Evolutionary conservation across 495 filamentous ascomycete species (phyloP).

Genomic region (Thermothielavioides terrestris): DNA sequence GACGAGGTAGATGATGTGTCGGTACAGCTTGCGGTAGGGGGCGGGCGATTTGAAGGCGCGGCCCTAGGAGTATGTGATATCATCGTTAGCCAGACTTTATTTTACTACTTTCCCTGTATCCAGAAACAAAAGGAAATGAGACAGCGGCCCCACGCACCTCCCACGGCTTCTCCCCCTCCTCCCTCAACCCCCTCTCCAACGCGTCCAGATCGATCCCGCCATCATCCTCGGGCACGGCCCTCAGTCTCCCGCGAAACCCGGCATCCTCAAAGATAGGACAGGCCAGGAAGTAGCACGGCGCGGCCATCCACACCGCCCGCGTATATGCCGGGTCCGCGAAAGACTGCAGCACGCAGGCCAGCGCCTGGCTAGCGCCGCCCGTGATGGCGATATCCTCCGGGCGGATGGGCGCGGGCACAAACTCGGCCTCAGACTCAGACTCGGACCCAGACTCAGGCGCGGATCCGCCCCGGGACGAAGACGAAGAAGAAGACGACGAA

Average conservation of each 20-base stretch:
- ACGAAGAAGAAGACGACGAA: no score
- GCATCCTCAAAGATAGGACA: constrained; percentile 72
- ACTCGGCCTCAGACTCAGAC: no score
- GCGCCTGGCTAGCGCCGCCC: constrained; percentile 66
- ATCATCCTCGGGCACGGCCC: constrained; percentile 63
- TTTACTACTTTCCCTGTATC: no score
- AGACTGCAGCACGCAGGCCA: constrained; percentile 61
- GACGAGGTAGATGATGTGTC: constrained; percentile 74
- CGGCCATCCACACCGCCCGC: constrained; percentile 65
- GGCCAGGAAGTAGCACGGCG: constrained; percentile 72
- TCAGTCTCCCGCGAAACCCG: constrained; percentile 53
- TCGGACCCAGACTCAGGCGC: no score
- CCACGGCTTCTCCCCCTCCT: constrained; percentile 26
- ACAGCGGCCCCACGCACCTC: constrained; percentile 1
- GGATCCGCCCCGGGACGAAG: no score
- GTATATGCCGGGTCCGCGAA: constrained; percentile 75
- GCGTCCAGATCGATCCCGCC: constrained; percentile 59
- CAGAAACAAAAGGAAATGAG: not conserved
- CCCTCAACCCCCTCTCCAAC: constrained; percentile 39
- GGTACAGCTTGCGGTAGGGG: constrained; percentile 58
- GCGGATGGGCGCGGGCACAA: not conserved
- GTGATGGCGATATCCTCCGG: constrained; percentile 66
- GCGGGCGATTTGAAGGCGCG: constrained; percentile 23
- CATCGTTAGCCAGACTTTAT: no score
- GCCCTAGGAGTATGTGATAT: not conserved